Conservation (phyloP, 257 asterid species). For the Solanum dulcamara region DNA sequence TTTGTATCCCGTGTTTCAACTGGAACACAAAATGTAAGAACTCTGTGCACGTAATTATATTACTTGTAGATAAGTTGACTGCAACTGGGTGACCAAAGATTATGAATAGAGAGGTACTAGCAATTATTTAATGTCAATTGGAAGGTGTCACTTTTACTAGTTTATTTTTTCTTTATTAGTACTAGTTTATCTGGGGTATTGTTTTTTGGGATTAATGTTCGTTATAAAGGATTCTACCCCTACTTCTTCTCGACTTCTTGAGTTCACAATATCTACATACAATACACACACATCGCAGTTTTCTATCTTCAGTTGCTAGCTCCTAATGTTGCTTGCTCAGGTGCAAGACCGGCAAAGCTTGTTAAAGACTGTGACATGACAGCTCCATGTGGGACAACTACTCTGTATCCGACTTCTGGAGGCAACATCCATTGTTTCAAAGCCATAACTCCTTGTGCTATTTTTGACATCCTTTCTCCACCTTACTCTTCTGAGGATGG, state of each 20-base stretch:
- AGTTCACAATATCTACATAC: background rate
- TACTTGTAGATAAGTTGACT: background rate
- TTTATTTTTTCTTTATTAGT: background rate
- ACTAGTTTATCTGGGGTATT: background rate
- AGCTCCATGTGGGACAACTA: conserved; percentile 80
- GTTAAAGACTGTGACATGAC: conserved; percentile 71
- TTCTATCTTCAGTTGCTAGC: background rate
- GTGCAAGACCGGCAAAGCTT: conserved; percentile 70
- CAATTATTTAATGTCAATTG: background rate
- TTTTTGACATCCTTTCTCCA: conserved; percentile 93
- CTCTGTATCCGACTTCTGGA: conserved; percentile 77
- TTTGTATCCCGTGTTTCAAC: background rate
- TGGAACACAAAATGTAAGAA: background rate
- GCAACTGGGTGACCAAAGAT: background rate
- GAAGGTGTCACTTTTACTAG: background rate
- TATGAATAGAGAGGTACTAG: background rate
- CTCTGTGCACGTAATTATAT: background rate
- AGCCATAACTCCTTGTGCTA: conserved; percentile 90
- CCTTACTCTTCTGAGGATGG: conserved; percentile 92
- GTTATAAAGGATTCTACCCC: background rate
- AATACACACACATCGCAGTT: background rate
- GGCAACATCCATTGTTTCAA: conserved; percentile 93
- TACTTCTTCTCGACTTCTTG: background rate
- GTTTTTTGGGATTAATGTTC: background rate
- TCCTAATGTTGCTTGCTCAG: conserved; percentile 16